Evolutionary conservation across 768 basidiomycete genomes (phyloP).

Genomic region (Hericium rajendrae): DNA sequence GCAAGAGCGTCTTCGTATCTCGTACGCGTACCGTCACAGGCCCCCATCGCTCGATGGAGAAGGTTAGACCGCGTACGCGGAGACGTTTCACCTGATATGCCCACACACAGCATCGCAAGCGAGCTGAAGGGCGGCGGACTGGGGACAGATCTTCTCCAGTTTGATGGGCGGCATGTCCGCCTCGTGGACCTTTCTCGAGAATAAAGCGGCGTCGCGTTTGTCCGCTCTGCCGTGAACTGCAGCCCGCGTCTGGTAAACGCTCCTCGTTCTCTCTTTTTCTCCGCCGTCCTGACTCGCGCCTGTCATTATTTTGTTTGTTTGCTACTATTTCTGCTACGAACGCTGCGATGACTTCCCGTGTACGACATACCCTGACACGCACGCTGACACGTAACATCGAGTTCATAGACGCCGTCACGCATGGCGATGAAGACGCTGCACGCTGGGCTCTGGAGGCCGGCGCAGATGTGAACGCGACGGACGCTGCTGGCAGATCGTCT

Average conservation of each 20-base stretch:
- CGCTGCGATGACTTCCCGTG: constrained; percentile 2
- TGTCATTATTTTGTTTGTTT: not conserved
- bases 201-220: constrained; percentile 2
- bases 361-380: not conserved
- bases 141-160: not conserved
- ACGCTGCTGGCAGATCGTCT: constrained; percentile 49
- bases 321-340: not conserved
- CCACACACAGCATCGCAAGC: not conserved
- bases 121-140: not conserved
- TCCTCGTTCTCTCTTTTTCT: not conserved
- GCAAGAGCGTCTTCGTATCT: too few species aligned
- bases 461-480: constrained; percentile 61
- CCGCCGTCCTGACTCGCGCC: constrained; percentile 1
- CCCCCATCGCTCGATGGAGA: too few species aligned
- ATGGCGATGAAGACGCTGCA: constrained; percentile 46
- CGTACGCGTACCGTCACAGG: too few species aligned
- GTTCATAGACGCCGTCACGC: constrained; percentile 35
- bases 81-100: too few species aligned
- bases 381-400: constrained; percentile 2
- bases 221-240: constrained; percentile 8
- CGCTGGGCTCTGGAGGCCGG: constrained; percentile 44
- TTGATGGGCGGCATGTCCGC: constrained; percentile 1
- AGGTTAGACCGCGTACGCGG: too few species aligned
- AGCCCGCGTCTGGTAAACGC: not conserved
- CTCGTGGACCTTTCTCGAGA: constrained; percentile 3